Evolutionary conservation across 202 grass and related monocot species (phyloP).

Genomic region (Hordeum pubiflorum): DNA sequence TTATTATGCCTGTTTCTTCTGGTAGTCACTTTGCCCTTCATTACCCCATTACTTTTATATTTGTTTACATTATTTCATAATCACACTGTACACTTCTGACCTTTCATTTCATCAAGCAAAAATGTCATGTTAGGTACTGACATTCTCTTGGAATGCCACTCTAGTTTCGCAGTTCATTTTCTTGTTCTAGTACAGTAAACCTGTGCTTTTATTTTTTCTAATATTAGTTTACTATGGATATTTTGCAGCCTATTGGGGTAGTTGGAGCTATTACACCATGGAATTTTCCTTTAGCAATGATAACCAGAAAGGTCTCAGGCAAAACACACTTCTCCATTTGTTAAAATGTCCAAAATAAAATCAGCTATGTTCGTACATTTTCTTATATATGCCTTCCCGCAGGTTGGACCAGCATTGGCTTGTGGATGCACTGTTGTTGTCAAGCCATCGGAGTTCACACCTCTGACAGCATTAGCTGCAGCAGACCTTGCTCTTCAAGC

Average conservation of each 20-base stretch:
- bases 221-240: neutral
- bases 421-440: constrained; percentile 91
- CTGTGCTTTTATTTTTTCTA: neutral
- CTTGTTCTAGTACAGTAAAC: neutral
- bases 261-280: constrained; percentile 98
- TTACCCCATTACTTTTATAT: constrained; percentile 7
- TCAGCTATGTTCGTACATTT: constrained; percentile 8
- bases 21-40: neutral
- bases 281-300: constrained; percentile 99
- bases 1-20: neutral
- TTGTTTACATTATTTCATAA: neutral
- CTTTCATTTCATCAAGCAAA: constrained; percentile 10
- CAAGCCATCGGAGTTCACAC: constrained; percentile 96
- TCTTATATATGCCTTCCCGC: constrained; percentile 5
- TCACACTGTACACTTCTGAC: neutral
- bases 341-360: constrained; percentile 13
- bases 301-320: constrained; percentile 77
- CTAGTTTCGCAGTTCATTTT: constrained; percentile 15
- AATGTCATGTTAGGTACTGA: neutral
- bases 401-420: constrained; percentile 99
- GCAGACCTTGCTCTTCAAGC: constrained; percentile 97
- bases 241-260: constrained; percentile 83
- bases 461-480: constrained; percentile 92
- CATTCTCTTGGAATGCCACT: constrained; percentile 3
- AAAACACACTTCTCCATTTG: neutral